phyloP scores from a whole-genome alignment of 2,329 filamentous ascomycete species.

The Verticillium isaacii region DNA sequence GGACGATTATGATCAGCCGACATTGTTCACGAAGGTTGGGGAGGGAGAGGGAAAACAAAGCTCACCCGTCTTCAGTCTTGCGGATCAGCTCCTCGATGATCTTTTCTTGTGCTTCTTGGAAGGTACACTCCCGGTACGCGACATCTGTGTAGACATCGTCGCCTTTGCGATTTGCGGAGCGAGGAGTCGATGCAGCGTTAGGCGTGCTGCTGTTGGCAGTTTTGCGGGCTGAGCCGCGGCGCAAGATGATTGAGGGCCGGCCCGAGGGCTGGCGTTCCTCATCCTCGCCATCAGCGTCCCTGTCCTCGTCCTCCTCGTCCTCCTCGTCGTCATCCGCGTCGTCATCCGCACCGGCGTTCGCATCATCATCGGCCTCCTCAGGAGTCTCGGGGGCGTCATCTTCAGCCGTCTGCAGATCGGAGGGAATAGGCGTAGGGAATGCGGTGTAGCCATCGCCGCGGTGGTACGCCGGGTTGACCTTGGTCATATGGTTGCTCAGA shows the following conservation, averaged over 20 bases:
- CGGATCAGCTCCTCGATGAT: constrained; percentile 72
- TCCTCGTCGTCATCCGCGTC: constrained; percentile 20
- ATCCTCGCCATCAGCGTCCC: constrained; percentile 21
- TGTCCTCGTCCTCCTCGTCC: constrained; percentile 20
- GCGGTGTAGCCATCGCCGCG: constrained; percentile 59
- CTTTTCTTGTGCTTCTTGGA: constrained; percentile 84
- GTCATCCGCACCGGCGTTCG: constrained; percentile 9
- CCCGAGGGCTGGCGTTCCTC: constrained; percentile 20
- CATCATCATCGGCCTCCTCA: constrained; percentile 6
- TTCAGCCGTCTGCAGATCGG: constrained; percentile 24
- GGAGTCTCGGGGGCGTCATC: constrained; percentile 4
- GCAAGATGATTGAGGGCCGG: constrained; percentile 29
- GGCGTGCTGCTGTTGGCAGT: constrained; percentile 17
- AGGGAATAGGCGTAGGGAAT: constrained; percentile 67
- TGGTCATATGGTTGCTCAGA: constrained; percentile 82
- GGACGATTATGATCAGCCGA: neutral
- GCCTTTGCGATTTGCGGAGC: constrained; percentile 42
- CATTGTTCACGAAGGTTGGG: neutral
- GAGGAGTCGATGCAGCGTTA: constrained; percentile 23
- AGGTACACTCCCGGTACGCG: constrained; percentile 66
- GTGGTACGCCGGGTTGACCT: constrained; percentile 78
- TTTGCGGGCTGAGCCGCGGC: constrained; percentile 18
- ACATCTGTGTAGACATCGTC: constrained; percentile 43
- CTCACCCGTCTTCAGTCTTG: constrained; percentile 54
- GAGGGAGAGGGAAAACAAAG: constrained; percentile 10